Evolutionary conservation across 108 stramenopile genomes (phyloP).

Genomic region (Nitzschia inconspicua): DNA sequence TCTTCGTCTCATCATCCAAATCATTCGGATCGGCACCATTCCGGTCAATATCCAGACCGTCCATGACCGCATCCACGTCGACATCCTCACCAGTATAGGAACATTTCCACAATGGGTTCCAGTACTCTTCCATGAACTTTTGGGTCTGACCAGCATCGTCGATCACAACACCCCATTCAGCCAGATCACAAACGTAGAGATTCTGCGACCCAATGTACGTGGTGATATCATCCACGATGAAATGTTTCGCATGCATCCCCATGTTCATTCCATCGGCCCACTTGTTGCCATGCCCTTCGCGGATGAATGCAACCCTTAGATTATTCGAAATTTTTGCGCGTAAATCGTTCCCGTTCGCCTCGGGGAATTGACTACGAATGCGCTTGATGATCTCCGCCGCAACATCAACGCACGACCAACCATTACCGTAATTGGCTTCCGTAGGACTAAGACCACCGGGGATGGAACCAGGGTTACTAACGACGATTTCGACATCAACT

Average conservation of each 20-base stretch:
- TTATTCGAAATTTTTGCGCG: conserved; percentile 21
- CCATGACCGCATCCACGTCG: conserved; percentile 51
- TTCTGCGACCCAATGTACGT: conserved; percentile 43
- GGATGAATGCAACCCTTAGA: conserved; percentile 33
- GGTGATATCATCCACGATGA: conserved; percentile 40
- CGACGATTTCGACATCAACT: conserved; percentile 39
- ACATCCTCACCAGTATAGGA: conserved; percentile 52
- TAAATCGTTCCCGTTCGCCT: conserved; percentile 18
- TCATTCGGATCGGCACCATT: no score
- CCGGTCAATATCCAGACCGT: conserved; percentile 49
- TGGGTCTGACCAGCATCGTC: conserved; percentile 20
- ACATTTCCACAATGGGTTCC: conserved; percentile 46
- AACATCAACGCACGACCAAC: conserved; percentile 53
- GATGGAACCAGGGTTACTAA: conserved; percentile 30
- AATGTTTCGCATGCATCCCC: conserved; percentile 43
- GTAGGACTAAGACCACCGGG: conserved; percentile 37
- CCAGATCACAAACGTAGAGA: conserved; percentile 35
- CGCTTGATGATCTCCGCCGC: conserved; percentile 35
- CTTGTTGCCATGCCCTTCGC: conserved; percentile 9
- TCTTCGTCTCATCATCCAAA: no score
- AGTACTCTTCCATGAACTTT: conserved; percentile 22
- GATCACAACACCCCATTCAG: conserved; percentile 44
- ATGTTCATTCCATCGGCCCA: conserved; percentile 31
- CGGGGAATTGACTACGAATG: conserved; percentile 23
- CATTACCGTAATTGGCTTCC: conserved; percentile 49